Conservation (phyloP, 495 filamentous ascomycete species). For the Lasiosphaeriaceae sp. region DNA sequence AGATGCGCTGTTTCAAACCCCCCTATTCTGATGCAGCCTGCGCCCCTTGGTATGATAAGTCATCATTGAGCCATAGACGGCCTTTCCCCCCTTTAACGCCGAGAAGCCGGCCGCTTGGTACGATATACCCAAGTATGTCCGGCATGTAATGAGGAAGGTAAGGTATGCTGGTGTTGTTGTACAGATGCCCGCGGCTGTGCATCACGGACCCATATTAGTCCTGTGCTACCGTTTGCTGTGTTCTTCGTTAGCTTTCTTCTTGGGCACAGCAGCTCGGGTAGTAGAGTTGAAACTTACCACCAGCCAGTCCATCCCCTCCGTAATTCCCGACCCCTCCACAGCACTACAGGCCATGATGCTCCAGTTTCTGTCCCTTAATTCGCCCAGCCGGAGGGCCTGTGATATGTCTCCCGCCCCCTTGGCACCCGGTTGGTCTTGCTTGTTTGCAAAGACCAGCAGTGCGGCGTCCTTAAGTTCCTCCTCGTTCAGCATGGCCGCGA, state of each 20-base stretch:
- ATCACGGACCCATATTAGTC: slow-evolving; percentile 28
- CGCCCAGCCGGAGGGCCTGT: slow-evolving; percentile 82
- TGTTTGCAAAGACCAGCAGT: slow-evolving; percentile 94
- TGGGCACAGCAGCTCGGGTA: neutral
- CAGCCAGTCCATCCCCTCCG: slow-evolving; percentile 98
- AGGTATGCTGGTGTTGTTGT: slow-evolving; percentile 18
- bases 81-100: slow-evolving; percentile 14
- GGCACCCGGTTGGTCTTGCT: slow-evolving; percentile 96
- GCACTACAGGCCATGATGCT: slow-evolving; percentile 97
- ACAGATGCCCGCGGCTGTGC: slow-evolving; percentile 21
- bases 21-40: slow-evolving; percentile 20
- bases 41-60: slow-evolving; percentile 21
- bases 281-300: slow-evolving; percentile 64
- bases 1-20: slow-evolving; percentile 18
- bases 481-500: slow-evolving; percentile 93
- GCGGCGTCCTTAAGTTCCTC: slow-evolving; percentile 92
- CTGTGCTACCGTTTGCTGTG: slow-evolving; percentile 47
- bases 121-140: slow-evolving; percentile 26
- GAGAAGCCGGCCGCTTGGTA: slow-evolving; percentile 10
- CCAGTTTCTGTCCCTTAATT: slow-evolving; percentile 95
- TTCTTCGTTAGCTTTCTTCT: slow-evolving; percentile 19
- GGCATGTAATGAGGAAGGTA: slow-evolving; percentile 16
- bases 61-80: slow-evolving; percentile 12
- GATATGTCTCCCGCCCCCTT: slow-evolving; percentile 96
- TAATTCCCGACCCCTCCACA: slow-evolving; percentile 89